Conservation (phyloP, 306 rosid species). For the Fagus sylvatica region DNA sequence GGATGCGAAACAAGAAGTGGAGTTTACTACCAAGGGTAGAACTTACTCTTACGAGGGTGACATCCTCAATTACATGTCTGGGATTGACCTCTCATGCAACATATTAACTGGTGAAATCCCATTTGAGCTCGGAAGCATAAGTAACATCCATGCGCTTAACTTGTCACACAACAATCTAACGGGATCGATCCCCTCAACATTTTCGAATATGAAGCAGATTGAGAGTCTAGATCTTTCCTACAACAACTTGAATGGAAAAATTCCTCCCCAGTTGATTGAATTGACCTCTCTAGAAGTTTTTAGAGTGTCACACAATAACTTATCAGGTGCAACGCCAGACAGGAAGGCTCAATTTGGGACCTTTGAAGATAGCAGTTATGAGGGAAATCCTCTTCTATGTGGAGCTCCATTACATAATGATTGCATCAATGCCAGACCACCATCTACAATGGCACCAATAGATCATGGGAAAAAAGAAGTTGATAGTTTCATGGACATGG, state of each 20-base stretch:
- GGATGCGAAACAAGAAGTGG: not conserved
- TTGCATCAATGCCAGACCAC: not conserved
- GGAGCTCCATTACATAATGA: constrained; percentile 7
- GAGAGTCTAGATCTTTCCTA: constrained; percentile 13
- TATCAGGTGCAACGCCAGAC: not conserved
- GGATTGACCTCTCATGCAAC: not conserved
- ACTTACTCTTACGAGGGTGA: not conserved
- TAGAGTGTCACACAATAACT: not conserved
- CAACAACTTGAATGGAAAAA: not conserved
- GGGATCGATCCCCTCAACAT: not conserved
- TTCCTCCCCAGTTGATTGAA: not conserved
- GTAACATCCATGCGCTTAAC: not conserved
- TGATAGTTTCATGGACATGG: not conserved
- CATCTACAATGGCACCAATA: not conserved
- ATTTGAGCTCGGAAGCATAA: not conserved
- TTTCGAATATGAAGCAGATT: not conserved
- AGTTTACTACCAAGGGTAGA: not conserved
- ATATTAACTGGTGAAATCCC: not conserved
- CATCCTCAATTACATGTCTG: not conserved
- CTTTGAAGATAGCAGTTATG: not conserved
- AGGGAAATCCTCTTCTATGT: not conserved
- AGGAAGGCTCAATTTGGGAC: not conserved
- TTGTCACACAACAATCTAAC: not conserved
- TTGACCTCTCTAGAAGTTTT: not conserved
- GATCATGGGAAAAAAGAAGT: not conserved